Conservation (phyloP, 139 green algal species). For the Chlamydomonas asymmetrica region DNA sequence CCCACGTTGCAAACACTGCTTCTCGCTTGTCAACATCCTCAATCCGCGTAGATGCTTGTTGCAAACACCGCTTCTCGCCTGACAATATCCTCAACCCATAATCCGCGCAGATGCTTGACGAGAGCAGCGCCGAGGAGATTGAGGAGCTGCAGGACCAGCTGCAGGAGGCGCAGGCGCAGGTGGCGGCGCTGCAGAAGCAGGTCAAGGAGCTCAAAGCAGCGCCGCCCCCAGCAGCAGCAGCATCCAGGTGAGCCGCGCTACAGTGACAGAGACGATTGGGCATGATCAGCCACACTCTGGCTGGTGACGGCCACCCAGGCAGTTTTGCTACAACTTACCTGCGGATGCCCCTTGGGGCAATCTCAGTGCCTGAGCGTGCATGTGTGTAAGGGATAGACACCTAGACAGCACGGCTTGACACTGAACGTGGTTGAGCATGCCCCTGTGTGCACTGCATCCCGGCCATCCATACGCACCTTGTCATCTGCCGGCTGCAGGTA, state of each 20-base stretch:
- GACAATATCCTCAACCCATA: background rate
- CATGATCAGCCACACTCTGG: background rate
- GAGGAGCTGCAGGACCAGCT: conserved; percentile 48
- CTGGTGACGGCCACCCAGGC: no score
- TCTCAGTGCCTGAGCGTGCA: no score
- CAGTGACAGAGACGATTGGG: background rate
- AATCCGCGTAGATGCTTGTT: conserved; percentile 13
- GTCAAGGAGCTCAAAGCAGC: conserved; percentile 35
- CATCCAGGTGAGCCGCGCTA: background rate
- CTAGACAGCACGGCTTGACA: no score
- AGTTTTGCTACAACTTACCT: no score
- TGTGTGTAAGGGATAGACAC: no score
- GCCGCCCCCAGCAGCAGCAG: background rate
- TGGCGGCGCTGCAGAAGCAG: conserved; percentile 19
- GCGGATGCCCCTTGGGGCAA: no score
- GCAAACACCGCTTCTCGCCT: no score
- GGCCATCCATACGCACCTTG: no score
- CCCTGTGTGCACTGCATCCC: no score
- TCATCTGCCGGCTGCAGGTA: no score
- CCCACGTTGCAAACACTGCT: no score
- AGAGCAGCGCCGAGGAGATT: conserved; percentile 38
- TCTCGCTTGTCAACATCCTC: background rate
- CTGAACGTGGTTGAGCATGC: no score
- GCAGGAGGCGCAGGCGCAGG: conserved; percentile 20
- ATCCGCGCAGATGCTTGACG: conserved; percentile 30